Conservation (phyloP, 495 filamentous ascomycete species). For the Talaromyces wortmannii region DNA sequence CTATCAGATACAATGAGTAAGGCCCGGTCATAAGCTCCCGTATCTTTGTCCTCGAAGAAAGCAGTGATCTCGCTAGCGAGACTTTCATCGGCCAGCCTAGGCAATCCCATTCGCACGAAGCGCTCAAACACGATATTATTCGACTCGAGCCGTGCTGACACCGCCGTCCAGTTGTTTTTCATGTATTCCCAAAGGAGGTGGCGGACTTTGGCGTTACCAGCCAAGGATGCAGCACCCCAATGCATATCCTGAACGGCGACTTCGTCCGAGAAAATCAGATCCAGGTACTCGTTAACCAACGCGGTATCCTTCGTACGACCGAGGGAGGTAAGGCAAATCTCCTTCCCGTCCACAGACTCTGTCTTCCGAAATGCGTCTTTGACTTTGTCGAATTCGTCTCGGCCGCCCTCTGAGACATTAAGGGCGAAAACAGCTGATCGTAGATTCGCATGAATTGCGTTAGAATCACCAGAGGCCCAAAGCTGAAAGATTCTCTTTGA, state of each 20-base stretch:
- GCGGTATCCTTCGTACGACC: constrained; percentile 64
- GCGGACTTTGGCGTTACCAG: constrained; percentile 62
- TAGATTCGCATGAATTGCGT: constrained; percentile 71
- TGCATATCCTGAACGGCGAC: constrained; percentile 81
- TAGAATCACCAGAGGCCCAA: constrained; percentile 59
- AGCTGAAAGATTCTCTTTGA: constrained; percentile 68
- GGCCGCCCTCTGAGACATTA: constrained; percentile 61
- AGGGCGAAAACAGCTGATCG: constrained; percentile 74
- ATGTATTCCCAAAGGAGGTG: constrained; percentile 76
- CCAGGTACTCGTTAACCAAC: constrained; percentile 62
- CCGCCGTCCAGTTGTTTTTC: constrained; percentile 66
- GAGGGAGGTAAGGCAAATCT: constrained; percentile 70
- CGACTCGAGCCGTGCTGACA: constrained; percentile 60
- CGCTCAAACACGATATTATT: constrained; percentile 86
- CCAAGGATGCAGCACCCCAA: constrained; percentile 63
- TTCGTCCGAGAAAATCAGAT: constrained; percentile 73
- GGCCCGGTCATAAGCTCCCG: constrained; percentile 70
- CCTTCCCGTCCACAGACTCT: constrained; percentile 80
- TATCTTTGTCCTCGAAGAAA: constrained; percentile 83
- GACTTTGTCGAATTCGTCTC: constrained; percentile 61
- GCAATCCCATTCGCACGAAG: constrained; percentile 69
- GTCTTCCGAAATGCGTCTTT: constrained; percentile 78
- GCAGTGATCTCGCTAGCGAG: constrained; percentile 67
- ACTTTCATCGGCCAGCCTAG: constrained; percentile 64
- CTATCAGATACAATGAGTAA: constrained; percentile 74